Percentiles rank a stretch among this genome's conserved stretches.
Evolutionary conservation across 2,329 filamentous ascomycete genomes (phyloP).

Genomic region (Lachnum nothofagi): DNA sequence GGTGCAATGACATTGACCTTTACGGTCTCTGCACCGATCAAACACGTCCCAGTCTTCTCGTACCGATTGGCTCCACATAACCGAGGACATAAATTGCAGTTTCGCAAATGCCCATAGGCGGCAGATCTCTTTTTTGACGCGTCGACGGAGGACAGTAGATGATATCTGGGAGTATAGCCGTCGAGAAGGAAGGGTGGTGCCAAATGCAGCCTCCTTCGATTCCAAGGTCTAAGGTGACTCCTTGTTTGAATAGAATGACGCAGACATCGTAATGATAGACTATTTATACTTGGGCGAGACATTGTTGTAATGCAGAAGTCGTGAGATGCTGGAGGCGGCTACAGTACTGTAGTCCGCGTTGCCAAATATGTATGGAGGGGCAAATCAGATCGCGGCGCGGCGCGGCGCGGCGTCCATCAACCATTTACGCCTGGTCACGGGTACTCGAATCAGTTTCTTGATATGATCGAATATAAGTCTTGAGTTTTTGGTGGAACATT

Average conservation of each 20-base stretch:
- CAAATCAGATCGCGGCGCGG: constrained; percentile 5
- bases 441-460: too few relatives aligned
- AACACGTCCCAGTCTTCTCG: constrained; percentile 69
- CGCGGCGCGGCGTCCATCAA: too few relatives aligned
- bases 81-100: constrained; percentile 78
- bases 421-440: too few relatives aligned
- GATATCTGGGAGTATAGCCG: constrained; percentile 68
- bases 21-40: constrained; percentile 66
- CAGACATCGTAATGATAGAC: neutral
- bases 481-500: too few relatives aligned
- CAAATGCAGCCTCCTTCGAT: constrained; percentile 40
- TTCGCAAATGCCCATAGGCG: constrained; percentile 68
- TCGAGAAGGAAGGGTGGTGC: constrained; percentile 66
- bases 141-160: constrained; percentile 61
- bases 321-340: neutral
- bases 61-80: constrained; percentile 76
- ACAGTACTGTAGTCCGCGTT: neutral
- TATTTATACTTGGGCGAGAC: neutral
- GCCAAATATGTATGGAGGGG: too few relatives aligned
- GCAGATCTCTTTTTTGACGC: constrained; percentile 66
- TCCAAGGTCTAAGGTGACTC: neutral
- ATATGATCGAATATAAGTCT: too few relatives aligned
- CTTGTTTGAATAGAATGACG: neutral
- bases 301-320: neutral
- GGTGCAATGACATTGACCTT: constrained; percentile 82